Conservation (phyloP, 768 basidiomycete species). For the Lentinula guzmanii region DNA sequence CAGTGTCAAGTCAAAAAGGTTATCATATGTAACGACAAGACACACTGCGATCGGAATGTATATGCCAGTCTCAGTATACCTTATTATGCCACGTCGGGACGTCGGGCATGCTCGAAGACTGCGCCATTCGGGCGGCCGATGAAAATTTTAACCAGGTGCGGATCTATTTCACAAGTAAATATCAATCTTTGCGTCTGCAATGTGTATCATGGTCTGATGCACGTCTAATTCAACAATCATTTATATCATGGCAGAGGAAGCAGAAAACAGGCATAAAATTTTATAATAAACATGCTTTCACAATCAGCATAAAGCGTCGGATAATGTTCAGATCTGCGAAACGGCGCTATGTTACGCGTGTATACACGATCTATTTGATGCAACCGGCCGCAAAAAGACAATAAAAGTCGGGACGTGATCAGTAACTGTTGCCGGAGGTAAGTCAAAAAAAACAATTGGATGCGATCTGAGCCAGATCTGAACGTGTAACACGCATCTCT, state of each 20-base stretch:
- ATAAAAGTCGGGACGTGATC: constrained; percentile 27
- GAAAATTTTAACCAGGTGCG: too few relatives aligned
- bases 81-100: background rate
- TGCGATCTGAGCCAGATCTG: constrained; percentile 3
- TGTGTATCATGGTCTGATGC: too few relatives aligned
- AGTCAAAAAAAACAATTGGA: constrained; percentile 29
- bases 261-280: too few relatives aligned
- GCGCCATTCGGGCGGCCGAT: too few relatives aligned
- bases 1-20: background rate
- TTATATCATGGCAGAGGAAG: too few relatives aligned
- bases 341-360: background rate
- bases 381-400: constrained; percentile 26
- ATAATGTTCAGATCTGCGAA: background rate
- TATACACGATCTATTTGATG: background rate
- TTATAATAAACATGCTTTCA: too few relatives aligned
- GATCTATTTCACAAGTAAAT: too few relatives aligned
- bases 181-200: too few relatives aligned
- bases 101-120: background rate
- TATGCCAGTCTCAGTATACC: background rate
- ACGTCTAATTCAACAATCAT: too few relatives aligned
- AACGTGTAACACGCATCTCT: constrained; percentile 3
- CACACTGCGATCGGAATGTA: background rate
- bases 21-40: background rate
- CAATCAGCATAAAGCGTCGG: too few relatives aligned
- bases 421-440: constrained; percentile 17